phyloP scores from a whole-genome alignment of 1,139 yeast genomes.

The Zygosaccharomyces sapae region DNA sequence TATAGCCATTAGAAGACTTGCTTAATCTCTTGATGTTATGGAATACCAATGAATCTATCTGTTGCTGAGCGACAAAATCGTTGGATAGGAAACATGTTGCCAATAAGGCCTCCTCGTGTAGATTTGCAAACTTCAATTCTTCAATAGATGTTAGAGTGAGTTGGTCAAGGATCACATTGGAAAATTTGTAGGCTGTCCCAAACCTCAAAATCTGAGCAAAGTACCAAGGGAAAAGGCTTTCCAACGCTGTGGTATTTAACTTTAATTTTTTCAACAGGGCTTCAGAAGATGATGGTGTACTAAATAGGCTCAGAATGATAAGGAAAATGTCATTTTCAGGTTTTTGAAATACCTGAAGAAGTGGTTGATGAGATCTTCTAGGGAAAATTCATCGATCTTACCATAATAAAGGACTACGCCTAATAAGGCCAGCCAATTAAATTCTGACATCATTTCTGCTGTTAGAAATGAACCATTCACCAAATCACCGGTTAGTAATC shows the following conservation, averaged over 20 bases:
- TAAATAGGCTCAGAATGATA: conserved; percentile 43
- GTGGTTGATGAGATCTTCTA: conserved; percentile 38
- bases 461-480: conserved; percentile 30
- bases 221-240: conserved; percentile 53
- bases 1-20: conserved; percentile 29
- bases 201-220: conserved; percentile 44
- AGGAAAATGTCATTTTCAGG: conserved; percentile 31
- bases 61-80: conserved; percentile 42
- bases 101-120: conserved; percentile 59
- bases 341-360: conserved; percentile 30
- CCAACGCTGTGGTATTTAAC: conserved; percentile 23
- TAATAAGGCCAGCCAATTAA: conserved; percentile 66
- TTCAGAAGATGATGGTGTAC: conserved; percentile 36
- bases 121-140: conserved; percentile 45
- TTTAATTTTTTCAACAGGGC: conserved; percentile 25
- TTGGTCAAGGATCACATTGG: conserved; percentile 39
- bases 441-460: conserved; percentile 40
- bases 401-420: conserved; percentile 63
- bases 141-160: conserved; percentile 50
- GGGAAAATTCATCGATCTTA: conserved; percentile 38
- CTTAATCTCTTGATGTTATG: conserved; percentile 45
- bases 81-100: conserved; percentile 51
- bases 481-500: conserved; percentile 58
- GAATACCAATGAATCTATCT: conserved; percentile 46
- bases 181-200: conserved; percentile 26